A percentile compares a stretch with the other conserved stretches of the same genome.
phyloP scores from a whole-genome alignment of 1,284 basidiomycete species.

The Melampsora americana region DNA sequence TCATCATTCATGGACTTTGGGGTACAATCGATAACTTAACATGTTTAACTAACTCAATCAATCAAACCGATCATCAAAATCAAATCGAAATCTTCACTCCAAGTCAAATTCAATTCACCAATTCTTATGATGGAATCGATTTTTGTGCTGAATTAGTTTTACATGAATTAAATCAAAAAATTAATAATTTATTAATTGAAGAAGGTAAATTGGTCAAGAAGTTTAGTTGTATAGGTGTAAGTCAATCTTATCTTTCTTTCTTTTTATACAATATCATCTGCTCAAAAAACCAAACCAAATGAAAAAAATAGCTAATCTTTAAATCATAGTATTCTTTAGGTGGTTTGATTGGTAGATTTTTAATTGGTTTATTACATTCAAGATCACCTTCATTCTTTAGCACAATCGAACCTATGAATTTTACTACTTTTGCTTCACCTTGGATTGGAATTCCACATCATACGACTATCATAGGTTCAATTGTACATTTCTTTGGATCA shows the following conservation, averaged over 20 bases:
- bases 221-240: conserved; percentile 66
- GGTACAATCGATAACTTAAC: conserved; percentile 64
- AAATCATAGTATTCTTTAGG: conserved; percentile 72
- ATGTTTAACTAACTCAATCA: conserved; percentile 57
- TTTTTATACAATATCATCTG: not conserved
- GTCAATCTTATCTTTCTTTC: not conserved
- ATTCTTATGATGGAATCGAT: conserved; percentile 72
- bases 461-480: conserved; percentile 63
- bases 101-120: conserved; percentile 61
- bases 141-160: conserved; percentile 69
- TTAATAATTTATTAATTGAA: conserved; percentile 55
- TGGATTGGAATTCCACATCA: conserved; percentile 63
- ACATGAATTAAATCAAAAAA: conserved; percentile 62
- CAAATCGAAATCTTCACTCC: conserved; percentile 61
- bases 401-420: conserved; percentile 67
- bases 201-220: conserved; percentile 62
- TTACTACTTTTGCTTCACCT: conserved; percentile 77
- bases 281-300: not conserved
- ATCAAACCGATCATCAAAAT: too few species aligned
- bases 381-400: conserved; percentile 64
- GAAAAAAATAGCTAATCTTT: not conserved
- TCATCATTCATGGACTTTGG: conserved; percentile 81
- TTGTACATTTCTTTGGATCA: conserved; percentile 66
- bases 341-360: conserved; percentile 73
- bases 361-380: conserved; percentile 68